These are phyloP conservation scores for Symmetrospora coprosmae DNA, from an alignment of 768 basidiomycete genomes.

Conservation along the genomic window DNA sequence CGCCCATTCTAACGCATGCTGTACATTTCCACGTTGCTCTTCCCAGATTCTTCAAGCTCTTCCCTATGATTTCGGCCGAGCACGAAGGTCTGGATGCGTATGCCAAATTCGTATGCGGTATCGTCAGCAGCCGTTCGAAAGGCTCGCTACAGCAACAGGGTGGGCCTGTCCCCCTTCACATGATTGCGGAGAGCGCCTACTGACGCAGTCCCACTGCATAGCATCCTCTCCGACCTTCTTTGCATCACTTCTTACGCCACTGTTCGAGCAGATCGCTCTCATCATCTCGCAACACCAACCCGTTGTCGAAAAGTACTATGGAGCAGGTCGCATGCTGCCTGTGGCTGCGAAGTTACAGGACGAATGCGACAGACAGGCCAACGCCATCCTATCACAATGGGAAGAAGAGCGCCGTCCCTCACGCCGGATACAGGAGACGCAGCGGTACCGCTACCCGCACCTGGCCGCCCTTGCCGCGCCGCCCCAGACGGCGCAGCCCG, in stretches of 20 bases:
- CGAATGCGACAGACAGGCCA: constrained; percentile 75
- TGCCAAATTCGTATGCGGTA: constrained; percentile 65
- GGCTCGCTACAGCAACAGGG: constrained; percentile 23
- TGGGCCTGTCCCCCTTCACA: not conserved
- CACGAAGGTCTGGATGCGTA: constrained; percentile 80
- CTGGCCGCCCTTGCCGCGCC: constrained; percentile 6
- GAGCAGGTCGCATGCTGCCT: constrained; percentile 64
- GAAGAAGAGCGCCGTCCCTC: constrained; percentile 75
- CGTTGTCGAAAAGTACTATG: constrained; percentile 96
- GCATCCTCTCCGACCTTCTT: constrained; percentile 88
- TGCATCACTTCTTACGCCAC: constrained; percentile 69
- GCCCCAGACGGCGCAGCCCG: not conserved
- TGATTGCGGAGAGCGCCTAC: not conserved
- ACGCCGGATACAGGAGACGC: constrained; percentile 42
- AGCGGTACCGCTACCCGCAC: constrained; percentile 19
- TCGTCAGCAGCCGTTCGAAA: constrained; percentile 24
- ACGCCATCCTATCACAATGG: constrained; percentile 65
- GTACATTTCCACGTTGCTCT: constrained; percentile 47
- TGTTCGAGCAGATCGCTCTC: constrained; percentile 88
- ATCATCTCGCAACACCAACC: constrained; percentile 96
- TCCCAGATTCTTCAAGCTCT: constrained; percentile 90
- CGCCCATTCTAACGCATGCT: constrained; percentile 36
- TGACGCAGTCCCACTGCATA: constrained; percentile 34
- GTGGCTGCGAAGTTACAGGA: constrained; percentile 53
- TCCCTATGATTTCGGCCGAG: constrained; percentile 90